These are phyloP conservation scores for Gastrodia elata DNA, from an alignment of 106 monocot genomes.

Conservation along the genomic window DNA sequence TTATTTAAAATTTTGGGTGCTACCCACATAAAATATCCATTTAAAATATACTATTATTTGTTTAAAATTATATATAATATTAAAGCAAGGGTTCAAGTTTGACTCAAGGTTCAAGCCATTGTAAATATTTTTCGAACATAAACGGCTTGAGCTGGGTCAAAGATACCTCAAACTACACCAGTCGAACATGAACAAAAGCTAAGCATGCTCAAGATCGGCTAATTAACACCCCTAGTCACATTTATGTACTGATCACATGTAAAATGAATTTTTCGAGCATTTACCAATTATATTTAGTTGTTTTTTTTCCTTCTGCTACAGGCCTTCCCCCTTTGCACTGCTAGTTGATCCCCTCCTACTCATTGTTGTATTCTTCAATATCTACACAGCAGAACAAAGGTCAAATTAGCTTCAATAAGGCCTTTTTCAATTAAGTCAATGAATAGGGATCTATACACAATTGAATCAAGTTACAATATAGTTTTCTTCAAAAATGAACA, in stretches of 20 bases:
- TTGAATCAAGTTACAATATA: background rate
- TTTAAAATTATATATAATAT: too few relatives aligned
- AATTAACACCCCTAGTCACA: too few relatives aligned
- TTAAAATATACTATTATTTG: too few relatives aligned
- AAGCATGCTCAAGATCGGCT: too few relatives aligned
- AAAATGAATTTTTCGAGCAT: background rate
- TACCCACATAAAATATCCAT: too few relatives aligned
- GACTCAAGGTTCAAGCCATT: too few relatives aligned
- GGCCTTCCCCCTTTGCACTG: slow-evolving; percentile 2
- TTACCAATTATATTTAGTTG: background rate
- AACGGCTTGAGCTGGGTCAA: too few relatives aligned
- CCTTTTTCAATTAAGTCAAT: background rate
- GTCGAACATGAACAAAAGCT: too few relatives aligned
- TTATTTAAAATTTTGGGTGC: too few relatives aligned
- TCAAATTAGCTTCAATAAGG: background rate
- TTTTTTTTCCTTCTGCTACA: background rate
- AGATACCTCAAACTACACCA: too few relatives aligned
- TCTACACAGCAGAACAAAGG: background rate
- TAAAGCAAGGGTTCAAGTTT: too few relatives aligned
- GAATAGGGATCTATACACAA: background rate
- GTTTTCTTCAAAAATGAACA: background rate
- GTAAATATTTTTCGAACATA: too few relatives aligned
- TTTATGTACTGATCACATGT: background rate
- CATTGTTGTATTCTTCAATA: slow-evolving; percentile 6
- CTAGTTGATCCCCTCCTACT: background rate